A percentile compares a stretch with the other conserved stretches of the same genome.
Evolutionary conservation across 441 rosid species (phyloP).

Genomic region (Eugenia klotzschiana): DNA sequence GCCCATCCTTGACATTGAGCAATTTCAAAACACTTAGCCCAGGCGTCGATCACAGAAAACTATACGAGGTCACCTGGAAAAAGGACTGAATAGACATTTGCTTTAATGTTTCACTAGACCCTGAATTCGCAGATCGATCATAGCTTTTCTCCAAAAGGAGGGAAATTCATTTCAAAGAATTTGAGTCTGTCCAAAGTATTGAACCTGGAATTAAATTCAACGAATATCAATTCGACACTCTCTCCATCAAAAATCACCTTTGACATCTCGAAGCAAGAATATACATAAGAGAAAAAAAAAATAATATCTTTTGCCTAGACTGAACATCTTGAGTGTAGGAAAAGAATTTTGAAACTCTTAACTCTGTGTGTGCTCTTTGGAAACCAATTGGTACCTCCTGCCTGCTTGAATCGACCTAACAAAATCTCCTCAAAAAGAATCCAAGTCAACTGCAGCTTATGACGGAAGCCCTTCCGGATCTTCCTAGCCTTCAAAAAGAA

Average conservation of each 20-base stretch:
- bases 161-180: neutral
- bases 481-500: neutral
- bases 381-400: neutral
- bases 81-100: too few species aligned
- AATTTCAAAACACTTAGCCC: too few species aligned
- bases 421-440: neutral
- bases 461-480: neutral
- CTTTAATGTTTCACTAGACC: neutral
- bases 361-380: neutral
- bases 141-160: neutral
- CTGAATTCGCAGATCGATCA: neutral
- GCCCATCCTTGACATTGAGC: too few species aligned
- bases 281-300: constrained; percentile 21
- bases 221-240: neutral
- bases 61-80: too few species aligned
- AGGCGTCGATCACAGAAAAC: too few species aligned
- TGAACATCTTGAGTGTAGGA: constrained; percentile 2
- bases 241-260: constrained; percentile 12
- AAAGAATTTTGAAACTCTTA: constrained; percentile 9
- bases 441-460: neutral
- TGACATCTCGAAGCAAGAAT: constrained; percentile 9
- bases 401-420: neutral
- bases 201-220: neutral
- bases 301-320: constrained; percentile 4
- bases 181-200: neutral